phyloP scores from a whole-genome alignment of 345 rosid genomes.

The Populus deltoides region DNA sequence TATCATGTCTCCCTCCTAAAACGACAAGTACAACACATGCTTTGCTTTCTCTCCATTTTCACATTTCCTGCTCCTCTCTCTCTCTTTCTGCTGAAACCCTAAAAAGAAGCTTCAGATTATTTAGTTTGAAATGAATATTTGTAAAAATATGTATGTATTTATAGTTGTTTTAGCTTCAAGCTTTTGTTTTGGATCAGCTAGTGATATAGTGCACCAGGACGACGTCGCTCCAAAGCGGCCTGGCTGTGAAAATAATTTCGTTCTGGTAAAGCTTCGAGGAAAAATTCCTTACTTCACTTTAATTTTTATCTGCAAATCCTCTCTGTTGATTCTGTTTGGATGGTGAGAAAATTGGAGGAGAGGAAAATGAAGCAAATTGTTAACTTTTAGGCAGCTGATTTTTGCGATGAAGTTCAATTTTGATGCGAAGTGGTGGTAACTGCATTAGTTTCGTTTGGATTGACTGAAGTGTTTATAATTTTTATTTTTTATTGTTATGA shows the following conservation, averaged over 20 bases:
- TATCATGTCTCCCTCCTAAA: slow-evolving; percentile 22
- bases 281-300: neutral
- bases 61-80: neutral
- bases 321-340: neutral
- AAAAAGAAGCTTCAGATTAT: neutral
- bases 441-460: neutral
- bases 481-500: neutral
- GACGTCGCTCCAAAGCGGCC: slow-evolving; percentile 66
- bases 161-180: slow-evolving; percentile 29
- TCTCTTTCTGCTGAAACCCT: neutral
- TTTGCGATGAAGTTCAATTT: neutral
- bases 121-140: slow-evolving; percentile 8
- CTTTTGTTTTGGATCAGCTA: slow-evolving; percentile 44
- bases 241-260: slow-evolving; percentile 90
- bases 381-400: neutral
- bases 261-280: slow-evolving; percentile 45
- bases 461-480: neutral
- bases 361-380: neutral
- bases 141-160: slow-evolving; percentile 11
- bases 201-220: slow-evolving; percentile 94
- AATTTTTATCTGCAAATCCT: neutral
- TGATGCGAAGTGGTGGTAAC: neutral
- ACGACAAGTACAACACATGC: slow-evolving; percentile 18
- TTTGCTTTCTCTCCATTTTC: neutral
- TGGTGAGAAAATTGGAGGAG: neutral